phyloP scores from a whole-genome alignment of 345 rosid species.

The Pistacia atlantica region DNA sequence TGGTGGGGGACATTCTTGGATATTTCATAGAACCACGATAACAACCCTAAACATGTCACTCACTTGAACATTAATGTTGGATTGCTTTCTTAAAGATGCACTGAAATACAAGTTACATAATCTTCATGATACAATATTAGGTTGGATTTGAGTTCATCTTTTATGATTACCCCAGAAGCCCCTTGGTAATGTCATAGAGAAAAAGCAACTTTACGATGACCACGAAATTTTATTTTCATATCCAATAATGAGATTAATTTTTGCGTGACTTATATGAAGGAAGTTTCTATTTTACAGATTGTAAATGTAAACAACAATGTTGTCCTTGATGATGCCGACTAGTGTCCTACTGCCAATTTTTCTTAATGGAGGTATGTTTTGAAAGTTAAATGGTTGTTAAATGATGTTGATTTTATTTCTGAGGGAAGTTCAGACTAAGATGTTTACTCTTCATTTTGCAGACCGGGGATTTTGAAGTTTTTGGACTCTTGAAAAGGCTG shows the following conservation, averaged over 20 bases:
- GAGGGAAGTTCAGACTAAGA: not conserved
- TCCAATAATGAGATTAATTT: not conserved
- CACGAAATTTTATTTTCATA: not conserved
- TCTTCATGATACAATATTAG: not conserved
- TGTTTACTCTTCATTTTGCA: not conserved
- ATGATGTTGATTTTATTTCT: not conserved
- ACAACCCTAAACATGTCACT: not conserved
- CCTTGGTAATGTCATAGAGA: not conserved
- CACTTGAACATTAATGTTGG: no score
- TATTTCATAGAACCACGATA: not conserved
- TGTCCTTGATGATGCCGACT: slow-evolving; percentile 39
- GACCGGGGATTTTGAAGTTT: not conserved
- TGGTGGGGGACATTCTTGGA: not conserved
- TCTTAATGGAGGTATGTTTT: slow-evolving; percentile 9
- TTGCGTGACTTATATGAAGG: not conserved
- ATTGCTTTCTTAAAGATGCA: not conserved
- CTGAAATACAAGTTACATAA: not conserved
- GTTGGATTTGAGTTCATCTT: not conserved
- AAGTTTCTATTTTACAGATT: slow-evolving; percentile 41
- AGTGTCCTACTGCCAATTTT: slow-evolving; percentile 9
- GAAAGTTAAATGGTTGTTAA: not conserved
- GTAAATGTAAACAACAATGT: slow-evolving; percentile 56
- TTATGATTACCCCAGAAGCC: no score
- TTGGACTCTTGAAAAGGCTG: no score
- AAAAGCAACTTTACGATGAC: not conserved